Conservation (phyloP, 169 alveolate genomes). For the Plasmodium vivax region DNA sequence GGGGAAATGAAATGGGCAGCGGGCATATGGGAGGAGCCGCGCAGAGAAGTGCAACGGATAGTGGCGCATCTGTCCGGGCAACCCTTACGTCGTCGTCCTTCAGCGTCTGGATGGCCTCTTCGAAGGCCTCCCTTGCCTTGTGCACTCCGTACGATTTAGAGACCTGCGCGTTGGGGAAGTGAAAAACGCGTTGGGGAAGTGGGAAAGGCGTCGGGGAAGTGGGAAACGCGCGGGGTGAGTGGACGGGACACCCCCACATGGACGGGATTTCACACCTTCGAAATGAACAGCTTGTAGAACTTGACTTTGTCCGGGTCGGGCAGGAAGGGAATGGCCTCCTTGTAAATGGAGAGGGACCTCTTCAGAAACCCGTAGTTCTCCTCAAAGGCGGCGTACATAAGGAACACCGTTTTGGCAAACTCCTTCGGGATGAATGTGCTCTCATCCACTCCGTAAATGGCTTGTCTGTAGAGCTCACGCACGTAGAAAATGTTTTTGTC, state of each 20-base stretch:
- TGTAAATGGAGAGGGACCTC: slow-evolving; percentile 87
- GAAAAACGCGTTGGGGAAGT: not conserved
- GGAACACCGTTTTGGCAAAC: slow-evolving; percentile 82
- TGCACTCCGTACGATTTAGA: slow-evolving; percentile 67
- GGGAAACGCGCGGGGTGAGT: too few relatives aligned
- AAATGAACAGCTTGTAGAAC: slow-evolving; percentile 55
- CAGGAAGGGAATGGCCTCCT: slow-evolving; percentile 87
- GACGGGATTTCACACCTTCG: slow-evolving; percentile 5
- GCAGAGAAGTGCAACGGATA: not conserved
- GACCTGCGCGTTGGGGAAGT: not conserved
- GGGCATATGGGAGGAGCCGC: not conserved
- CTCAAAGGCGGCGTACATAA: slow-evolving; percentile 90
- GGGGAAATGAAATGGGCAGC: not conserved
- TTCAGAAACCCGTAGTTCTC: slow-evolving; percentile 89
- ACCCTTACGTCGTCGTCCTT: slow-evolving; percentile 48
- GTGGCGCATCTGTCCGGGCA: not conserved
- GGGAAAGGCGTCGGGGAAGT: too few relatives aligned
- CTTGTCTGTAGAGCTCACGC: slow-evolving; percentile 89
- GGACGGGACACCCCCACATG: not conserved
- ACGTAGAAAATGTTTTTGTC: slow-evolving; percentile 89
- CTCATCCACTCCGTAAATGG: slow-evolving; percentile 66
- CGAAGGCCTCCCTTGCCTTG: slow-evolving; percentile 69
- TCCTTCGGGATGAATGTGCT: slow-evolving; percentile 81
- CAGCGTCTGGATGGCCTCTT: slow-evolving; percentile 66
- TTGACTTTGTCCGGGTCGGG: slow-evolving; percentile 76